A percentile compares a stretch with the other conserved stretches of the same genome.
phyloP scores from a whole-genome alignment of 2,329 filamentous ascomycete species.

The Aaosphaeria arxii region DNA sequence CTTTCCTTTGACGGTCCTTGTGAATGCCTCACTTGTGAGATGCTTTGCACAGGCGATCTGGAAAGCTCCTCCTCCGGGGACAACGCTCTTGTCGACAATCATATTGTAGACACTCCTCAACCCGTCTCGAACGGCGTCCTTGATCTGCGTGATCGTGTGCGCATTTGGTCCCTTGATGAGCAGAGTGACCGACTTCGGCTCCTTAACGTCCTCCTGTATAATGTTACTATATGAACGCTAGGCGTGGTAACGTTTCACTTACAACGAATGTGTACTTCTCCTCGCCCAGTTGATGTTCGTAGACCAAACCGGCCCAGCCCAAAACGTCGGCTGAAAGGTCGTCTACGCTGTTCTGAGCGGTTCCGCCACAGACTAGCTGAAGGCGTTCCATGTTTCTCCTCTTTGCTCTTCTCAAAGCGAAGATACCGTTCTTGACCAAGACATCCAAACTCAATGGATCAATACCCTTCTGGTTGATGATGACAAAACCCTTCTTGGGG shows the following conservation, averaged over 20 bases:
- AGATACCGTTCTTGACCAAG: constrained; percentile 95
- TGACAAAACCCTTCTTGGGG: constrained; percentile 90
- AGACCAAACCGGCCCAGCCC: constrained; percentile 93
- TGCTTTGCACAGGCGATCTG: constrained; percentile 89
- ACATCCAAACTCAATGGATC: constrained; percentile 95
- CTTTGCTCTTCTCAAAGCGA: constrained; percentile 92
- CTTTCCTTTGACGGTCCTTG: constrained; percentile 93
- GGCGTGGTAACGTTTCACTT: constrained; percentile 9
- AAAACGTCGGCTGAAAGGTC: constrained; percentile 84
- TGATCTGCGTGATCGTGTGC: constrained; percentile 96
- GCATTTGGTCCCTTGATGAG: constrained; percentile 97
- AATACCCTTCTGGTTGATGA: constrained; percentile 99
- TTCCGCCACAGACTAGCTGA: constrained; percentile 89
- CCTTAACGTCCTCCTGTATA: constrained; percentile 82
- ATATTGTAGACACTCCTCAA: constrained; percentile 98
- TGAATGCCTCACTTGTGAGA: constrained; percentile 81
- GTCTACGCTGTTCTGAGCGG: constrained; percentile 93
- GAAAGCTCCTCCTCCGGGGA: constrained; percentile 92
- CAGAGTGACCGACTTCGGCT: constrained; percentile 95
- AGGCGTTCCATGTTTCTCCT: constrained; percentile 98
- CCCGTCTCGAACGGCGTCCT: constrained; percentile 92
- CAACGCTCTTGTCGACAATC: constrained; percentile 95
- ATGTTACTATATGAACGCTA: constrained; percentile 14
- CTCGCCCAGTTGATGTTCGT: constrained; percentile 95
- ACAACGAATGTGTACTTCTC: constrained; percentile 96